Evolutionary conservation across 495 filamentous ascomycete genomes (phyloP).

Genomic region (Annulohypoxylon moriforme): DNA sequence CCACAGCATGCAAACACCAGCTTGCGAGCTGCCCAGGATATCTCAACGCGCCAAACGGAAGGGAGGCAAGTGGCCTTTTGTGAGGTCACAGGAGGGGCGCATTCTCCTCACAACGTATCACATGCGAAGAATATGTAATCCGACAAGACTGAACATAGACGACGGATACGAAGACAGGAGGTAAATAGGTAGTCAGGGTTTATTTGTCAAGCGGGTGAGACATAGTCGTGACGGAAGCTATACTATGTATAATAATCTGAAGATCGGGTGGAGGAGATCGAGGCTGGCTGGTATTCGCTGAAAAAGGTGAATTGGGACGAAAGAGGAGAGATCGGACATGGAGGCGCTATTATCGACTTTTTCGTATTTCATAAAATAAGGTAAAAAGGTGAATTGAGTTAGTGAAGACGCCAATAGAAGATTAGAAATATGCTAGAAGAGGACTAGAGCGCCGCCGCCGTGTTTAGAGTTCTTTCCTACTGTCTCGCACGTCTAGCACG

Average conservation of each 20-base stretch:
- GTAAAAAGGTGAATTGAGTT: slow-evolving; percentile 19
- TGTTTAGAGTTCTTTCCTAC: slow-evolving; percentile 26
- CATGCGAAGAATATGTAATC: slow-evolving; percentile 8
- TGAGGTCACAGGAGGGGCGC: slow-evolving; percentile 42
- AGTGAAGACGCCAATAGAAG: slow-evolving; percentile 34
- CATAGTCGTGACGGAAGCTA: slow-evolving; percentile 27
- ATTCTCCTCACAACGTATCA: slow-evolving; percentile 37
- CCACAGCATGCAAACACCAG: slow-evolving; percentile 25
- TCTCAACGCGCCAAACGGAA: slow-evolving; percentile 25
- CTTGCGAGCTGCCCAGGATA: slow-evolving; percentile 38
- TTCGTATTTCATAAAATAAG: slow-evolving; percentile 31
- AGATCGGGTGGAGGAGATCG: background rate
- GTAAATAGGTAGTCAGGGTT: slow-evolving; percentile 1
- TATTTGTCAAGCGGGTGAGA: slow-evolving; percentile 23
- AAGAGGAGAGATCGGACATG: slow-evolving; percentile 33
- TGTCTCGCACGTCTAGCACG: slow-evolving; percentile 33
- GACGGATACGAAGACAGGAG: slow-evolving; percentile 2
- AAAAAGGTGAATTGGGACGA: slow-evolving; percentile 21
- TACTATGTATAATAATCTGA: background rate
- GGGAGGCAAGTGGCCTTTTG: slow-evolving; percentile 46
- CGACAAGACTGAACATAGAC: slow-evolving; percentile 2
- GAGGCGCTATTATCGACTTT: slow-evolving; percentile 37
- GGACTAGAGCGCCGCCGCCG: slow-evolving; percentile 37
- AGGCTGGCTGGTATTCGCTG: slow-evolving; percentile 5
- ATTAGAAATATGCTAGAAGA: slow-evolving; percentile 17